phyloP scores from a whole-genome alignment of 2,329 filamentous ascomycete species.

The Harringtonia lauricola region DNA sequence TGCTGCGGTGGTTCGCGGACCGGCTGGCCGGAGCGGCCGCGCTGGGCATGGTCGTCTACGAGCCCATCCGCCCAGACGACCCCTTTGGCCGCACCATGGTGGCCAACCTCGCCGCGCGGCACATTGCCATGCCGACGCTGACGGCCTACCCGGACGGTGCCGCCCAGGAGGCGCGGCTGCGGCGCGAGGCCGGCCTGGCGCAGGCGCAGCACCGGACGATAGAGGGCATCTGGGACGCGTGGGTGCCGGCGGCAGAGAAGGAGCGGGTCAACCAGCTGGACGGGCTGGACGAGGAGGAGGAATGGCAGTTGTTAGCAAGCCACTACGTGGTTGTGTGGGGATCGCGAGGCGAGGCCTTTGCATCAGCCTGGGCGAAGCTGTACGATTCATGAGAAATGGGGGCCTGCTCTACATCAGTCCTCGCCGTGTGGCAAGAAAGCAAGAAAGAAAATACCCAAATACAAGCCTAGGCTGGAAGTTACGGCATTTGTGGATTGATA shows the following conservation, averaged over 20 bases:
- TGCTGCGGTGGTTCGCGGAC: constrained; percentile 54
- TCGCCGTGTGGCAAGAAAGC: no score
- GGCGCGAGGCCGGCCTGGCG: constrained; percentile 49
- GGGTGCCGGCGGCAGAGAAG: constrained; percentile 62
- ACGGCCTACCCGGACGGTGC: constrained; percentile 56
- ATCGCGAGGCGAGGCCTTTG: constrained; percentile 47
- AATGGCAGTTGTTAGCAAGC: constrained; percentile 75
- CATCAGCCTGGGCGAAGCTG: constrained; percentile 17
- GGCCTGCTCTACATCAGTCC: no score
- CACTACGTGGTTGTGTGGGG: constrained; percentile 92
- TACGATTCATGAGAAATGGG: constrained; percentile 1
- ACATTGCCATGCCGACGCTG: constrained; percentile 77
- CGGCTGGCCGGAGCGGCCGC: constrained; percentile 28
- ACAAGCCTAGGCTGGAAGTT: no score
- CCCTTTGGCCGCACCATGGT: constrained; percentile 89
- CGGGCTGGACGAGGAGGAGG: constrained; percentile 89
- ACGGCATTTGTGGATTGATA: no score
- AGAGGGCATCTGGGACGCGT: constrained; percentile 59
- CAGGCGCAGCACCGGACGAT: constrained; percentile 31
- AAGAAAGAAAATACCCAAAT: background rate
- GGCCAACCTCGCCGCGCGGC: constrained; percentile 70
- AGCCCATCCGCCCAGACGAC: constrained; percentile 75
- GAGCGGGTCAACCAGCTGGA: constrained; percentile 69
- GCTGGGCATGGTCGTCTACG: constrained; percentile 67
- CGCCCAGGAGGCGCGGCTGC: constrained; percentile 59